Percentiles rank a stretch among this genome's conserved stretches.
Conservation (phyloP, 129 eudicot genomes). For the Silybum marianum region DNA sequence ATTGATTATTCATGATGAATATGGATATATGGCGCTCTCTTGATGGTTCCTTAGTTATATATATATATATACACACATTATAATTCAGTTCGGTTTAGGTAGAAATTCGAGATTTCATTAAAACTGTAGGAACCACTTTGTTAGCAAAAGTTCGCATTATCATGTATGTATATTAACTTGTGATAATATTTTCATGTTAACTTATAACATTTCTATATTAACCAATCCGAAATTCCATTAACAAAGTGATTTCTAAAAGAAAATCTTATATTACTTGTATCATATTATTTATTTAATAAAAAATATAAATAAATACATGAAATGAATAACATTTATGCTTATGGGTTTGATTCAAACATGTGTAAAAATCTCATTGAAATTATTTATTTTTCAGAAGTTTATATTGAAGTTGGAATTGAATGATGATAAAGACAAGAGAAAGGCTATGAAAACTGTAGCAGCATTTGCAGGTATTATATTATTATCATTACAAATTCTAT, state of each 20-base stretch:
- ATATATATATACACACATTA: too few species aligned
- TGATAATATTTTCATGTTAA: too few species aligned
- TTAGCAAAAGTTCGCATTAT: too few species aligned
- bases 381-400: slow-evolving; percentile 34
- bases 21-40: neutral
- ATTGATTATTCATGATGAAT: neutral
- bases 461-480: slow-evolving; percentile 40
- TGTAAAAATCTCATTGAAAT: neutral
- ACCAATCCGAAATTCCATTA: too few species aligned
- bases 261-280: neutral
- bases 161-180: too few species aligned
- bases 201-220: too few species aligned
- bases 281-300: neutral
- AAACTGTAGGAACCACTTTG: neutral
- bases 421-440: slow-evolving; percentile 50
- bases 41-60: neutral
- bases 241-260: too few species aligned
- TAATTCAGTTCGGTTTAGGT: too few species aligned
- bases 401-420: slow-evolving; percentile 43
- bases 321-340: slow-evolving; percentile 1
- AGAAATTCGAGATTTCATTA: too few species aligned
- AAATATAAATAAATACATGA: neutral
- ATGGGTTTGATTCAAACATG: neutral
- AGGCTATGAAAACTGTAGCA: slow-evolving; percentile 52
- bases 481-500: neutral